Conservation (phyloP, 306 rosid genomes). For the Malus fusca region DNA sequence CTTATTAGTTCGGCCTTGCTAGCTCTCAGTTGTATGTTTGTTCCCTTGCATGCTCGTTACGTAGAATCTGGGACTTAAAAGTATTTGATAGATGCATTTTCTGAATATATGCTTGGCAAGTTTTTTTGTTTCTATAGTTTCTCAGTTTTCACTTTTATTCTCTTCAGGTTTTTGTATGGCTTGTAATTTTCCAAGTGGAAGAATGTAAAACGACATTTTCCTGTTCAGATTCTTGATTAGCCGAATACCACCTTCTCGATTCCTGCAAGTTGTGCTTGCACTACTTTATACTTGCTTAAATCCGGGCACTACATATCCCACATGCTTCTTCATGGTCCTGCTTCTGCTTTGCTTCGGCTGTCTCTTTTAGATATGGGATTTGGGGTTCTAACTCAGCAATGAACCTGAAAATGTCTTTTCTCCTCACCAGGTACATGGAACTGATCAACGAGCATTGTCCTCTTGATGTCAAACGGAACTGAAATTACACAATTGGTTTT, state of each 20-base stretch:
- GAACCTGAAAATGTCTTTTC: background rate
- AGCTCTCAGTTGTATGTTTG: background rate
- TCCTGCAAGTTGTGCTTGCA: background rate
- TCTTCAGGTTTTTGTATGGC: constrained; percentile 7
- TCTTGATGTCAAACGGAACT: background rate
- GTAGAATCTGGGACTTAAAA: background rate
- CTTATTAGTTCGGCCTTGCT: background rate
- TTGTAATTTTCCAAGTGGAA: background rate
- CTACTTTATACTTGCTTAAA: background rate
- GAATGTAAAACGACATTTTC: background rate
- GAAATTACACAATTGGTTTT: background rate
- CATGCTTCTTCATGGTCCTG: background rate
- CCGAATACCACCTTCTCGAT: background rate
- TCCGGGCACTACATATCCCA: background rate
- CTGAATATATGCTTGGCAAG: background rate
- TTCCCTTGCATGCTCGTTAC: background rate
- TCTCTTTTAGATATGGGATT: background rate
- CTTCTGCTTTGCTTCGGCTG: background rate
- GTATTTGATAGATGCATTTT: background rate
- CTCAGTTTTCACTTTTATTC: background rate
- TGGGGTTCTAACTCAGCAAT: background rate
- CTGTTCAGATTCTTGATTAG: background rate
- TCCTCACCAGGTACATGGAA: background rate
- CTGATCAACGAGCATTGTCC: background rate
- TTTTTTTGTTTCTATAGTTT: background rate